Conservation (phyloP, 2,329 filamentous ascomycete species). For the Penicillium sp. region DNA sequence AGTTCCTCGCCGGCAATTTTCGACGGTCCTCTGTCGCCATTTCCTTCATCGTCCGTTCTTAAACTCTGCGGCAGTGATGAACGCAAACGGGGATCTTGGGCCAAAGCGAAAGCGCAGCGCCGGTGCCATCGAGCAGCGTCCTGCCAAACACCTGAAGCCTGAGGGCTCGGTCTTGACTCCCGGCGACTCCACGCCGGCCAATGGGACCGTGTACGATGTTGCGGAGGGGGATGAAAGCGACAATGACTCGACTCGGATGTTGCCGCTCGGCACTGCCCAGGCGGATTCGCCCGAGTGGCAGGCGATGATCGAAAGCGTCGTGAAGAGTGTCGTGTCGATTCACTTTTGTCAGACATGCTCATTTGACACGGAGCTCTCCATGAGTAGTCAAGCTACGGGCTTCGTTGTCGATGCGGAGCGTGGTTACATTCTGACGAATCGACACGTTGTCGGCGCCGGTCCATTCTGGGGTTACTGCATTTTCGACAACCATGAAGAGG, state of each 20-base stretch:
- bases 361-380: constrained; percentile 92
- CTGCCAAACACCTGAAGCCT: constrained; percentile 51
- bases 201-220: constrained; percentile 41
- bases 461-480: constrained; percentile 98
- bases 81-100: constrained; percentile 44
- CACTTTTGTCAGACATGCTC: constrained; percentile 97
- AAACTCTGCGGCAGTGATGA: constrained; percentile 35
- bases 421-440: constrained; percentile 82
- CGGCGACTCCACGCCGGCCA: constrained; percentile 38
- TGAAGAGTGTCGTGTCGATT: constrained; percentile 95
- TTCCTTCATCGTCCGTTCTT: constrained; percentile 3
- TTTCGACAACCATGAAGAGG: constrained; percentile 94
- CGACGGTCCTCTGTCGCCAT: constrained; percentile 5
- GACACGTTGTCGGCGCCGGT: constrained; percentile 89
- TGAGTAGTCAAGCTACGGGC: constrained; percentile 92
- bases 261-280: constrained; percentile 44
- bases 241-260: constrained; percentile 42
- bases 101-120: constrained; percentile 53
- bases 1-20: constrained; percentile 8
- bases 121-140: constrained; percentile 46
- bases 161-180: constrained; percentile 39
- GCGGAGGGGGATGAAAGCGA: constrained; percentile 37
- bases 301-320: constrained; percentile 86
- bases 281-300: constrained; percentile 84
- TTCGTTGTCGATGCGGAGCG: constrained; percentile 94